These are phyloP conservation scores for Pseudogymnoascus sp. DNA, from an alignment of 2,329 filamentous ascomycete species.

Conservation along the genomic window DNA sequence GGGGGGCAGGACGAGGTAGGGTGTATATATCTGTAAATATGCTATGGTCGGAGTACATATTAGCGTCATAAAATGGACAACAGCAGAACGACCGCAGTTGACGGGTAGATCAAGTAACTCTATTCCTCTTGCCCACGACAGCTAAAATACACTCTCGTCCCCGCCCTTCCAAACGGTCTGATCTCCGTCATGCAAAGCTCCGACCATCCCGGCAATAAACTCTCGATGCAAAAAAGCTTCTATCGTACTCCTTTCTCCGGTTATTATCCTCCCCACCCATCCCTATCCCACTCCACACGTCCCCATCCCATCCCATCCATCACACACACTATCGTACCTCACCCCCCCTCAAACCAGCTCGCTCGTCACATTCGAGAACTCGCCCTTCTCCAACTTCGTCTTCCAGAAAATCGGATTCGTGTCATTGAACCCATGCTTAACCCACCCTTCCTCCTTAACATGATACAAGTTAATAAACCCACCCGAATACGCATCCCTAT, in stretches of 20 bases:
- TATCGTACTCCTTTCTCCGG: constrained; percentile 7
- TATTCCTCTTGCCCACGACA: not conserved
- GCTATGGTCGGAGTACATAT: not conserved
- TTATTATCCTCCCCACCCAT: not conserved
- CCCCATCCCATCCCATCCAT: not conserved
- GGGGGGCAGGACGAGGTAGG: not conserved
- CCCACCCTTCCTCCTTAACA: constrained; percentile 98
- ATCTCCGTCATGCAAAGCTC: not conserved
- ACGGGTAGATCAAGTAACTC: not conserved
- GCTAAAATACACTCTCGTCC: not conserved
- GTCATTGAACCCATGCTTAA: constrained; percentile 96
- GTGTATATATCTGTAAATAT: too few relatives aligned
- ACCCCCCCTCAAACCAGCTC: not conserved
- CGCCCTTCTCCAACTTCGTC: constrained; percentile 96
- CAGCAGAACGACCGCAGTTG: not conserved
- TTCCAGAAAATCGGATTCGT: constrained; percentile 99
- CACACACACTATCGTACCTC: not conserved
- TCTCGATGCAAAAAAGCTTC: constrained; percentile 4
- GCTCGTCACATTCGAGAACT: constrained; percentile 86
- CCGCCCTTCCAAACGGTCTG: not conserved
- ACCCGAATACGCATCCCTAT: constrained; percentile 97
- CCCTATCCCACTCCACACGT: not conserved
- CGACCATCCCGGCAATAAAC: not conserved
- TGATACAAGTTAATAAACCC: constrained; percentile 99
- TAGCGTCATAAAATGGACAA: not conserved